Evolutionary conservation across 257 asterid genomes (phyloP).

Genomic region (Nicotiana benthamiana): DNA sequence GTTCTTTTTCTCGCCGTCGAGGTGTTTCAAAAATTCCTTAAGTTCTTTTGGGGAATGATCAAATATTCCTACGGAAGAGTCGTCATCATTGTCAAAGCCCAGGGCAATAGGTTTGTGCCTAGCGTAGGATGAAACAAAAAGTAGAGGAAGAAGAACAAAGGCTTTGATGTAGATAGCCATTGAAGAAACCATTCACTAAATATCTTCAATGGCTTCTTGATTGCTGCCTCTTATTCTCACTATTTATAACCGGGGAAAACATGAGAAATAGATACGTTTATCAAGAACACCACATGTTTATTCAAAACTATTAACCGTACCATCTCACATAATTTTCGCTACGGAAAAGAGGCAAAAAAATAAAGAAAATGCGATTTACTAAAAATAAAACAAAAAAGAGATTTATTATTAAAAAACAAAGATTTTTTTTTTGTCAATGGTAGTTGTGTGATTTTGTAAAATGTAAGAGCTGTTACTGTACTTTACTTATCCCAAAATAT

Average conservation of each 20-base stretch:
- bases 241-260: background rate
- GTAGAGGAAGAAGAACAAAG: conserved; percentile 16
- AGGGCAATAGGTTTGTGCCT: background rate
- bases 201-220: background rate
- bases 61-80: background rate
- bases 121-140: conserved; percentile 9
- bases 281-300: background rate
- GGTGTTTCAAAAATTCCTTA: background rate
- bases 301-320: background rate
- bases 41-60: background rate
- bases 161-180: conserved; percentile 7
- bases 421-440: background rate
- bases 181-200: conserved; percentile 1
- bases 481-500: background rate
- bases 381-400: background rate
- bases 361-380: background rate
- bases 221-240: background rate
- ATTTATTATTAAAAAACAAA: background rate
- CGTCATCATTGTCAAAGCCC: background rate
- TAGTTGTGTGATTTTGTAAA: background rate
- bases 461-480: background rate
- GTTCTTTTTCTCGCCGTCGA: background rate
- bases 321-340: background rate
- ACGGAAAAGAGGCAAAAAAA: background rate
- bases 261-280: background rate